Conservation (phyloP, 108 stramenopile species). For the Cyclotella cryptica region DNA sequence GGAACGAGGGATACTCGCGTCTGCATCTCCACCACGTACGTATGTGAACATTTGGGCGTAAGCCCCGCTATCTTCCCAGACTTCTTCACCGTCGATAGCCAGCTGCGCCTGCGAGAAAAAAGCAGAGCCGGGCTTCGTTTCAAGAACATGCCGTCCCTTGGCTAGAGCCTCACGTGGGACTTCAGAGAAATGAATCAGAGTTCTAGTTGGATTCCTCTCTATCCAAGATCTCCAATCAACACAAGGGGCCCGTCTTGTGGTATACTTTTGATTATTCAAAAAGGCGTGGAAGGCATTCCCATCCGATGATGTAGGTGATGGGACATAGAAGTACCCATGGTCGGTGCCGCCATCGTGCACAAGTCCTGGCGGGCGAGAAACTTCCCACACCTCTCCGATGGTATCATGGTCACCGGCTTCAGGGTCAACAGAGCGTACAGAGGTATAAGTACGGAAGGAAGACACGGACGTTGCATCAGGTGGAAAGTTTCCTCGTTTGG, state of each 20-base stretch:
- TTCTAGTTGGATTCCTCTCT: not conserved
- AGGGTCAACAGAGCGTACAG: not conserved
- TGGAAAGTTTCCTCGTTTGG: not conserved
- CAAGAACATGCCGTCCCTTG: not conserved
- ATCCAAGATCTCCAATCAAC: constrained; percentile 1
- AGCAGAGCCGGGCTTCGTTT: not conserved
- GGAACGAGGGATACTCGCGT: not conserved
- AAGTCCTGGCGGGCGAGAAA: not conserved
- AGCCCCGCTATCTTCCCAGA: not conserved
- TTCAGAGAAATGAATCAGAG: constrained; percentile 1
- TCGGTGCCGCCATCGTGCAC: not conserved
- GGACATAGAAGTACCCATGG: constrained; percentile 2
- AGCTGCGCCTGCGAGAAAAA: not conserved
- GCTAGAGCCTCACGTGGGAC: not conserved
- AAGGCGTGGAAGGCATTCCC: not conserved
- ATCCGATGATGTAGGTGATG: not conserved
- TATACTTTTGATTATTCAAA: not conserved
- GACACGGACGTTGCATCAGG: not conserved
- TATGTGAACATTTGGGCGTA: constrained; percentile 1
- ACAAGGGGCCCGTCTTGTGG: not conserved
- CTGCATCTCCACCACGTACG: not conserved
- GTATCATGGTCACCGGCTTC: not conserved
- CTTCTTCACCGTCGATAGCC: not conserved
- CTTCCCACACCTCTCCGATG: not conserved
- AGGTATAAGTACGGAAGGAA: not conserved